Evolutionary conservation across 495 filamentous ascomycete genomes (phyloP), one percentile per base, ranked within the genome.

Genomic region (Saxispiralis lemnorum): DNA sequence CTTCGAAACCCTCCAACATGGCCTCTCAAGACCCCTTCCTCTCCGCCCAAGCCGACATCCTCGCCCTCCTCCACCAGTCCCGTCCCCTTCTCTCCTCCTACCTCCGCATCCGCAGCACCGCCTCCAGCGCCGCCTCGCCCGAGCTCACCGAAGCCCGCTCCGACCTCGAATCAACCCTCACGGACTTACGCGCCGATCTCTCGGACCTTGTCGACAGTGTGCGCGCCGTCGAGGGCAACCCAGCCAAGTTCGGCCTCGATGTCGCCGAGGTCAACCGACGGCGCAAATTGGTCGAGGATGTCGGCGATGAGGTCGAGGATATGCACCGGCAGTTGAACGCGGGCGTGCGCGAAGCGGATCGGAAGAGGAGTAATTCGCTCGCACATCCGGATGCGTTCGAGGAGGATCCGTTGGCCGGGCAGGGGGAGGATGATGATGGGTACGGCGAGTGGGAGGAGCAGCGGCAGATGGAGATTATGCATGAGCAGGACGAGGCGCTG

Each of bases 1-100:
- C 24, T 7, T 43, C n/a, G n/a, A 43, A 16, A 42, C 20, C 16
- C 17, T 15, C 21, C 20, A 10, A 7, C 14, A 28, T 16, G 16
- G 13, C 34, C 13, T 17, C n/a, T 15, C 13, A 38, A 20, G 87
- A 95, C 55, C 87, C 87, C 19, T 95, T 93, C 68, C 79, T 92
- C 62, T 81, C 92, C 61, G 86, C 92, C 53, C 86, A 93, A 66
- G 72, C 79, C 58, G 92, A 97, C 59, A 83, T 95, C 52, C 76
- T 89, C 38, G 65, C 76, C 42, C 78, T 83, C 38, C 77, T 97
- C 34, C 71, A 78, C 54, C 72, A 70, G 36, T 80, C 81, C 46
- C 78, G 87, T 11, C 73, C 83, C 24, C 78, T 93, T 44, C 94
- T 94, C 70, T 77, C 80, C 49, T 94, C 86, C 33, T 96, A 93